Conservation (phyloP, 2,329 filamentous ascomycete species). For the Hirsutella thompsonii region DNA sequence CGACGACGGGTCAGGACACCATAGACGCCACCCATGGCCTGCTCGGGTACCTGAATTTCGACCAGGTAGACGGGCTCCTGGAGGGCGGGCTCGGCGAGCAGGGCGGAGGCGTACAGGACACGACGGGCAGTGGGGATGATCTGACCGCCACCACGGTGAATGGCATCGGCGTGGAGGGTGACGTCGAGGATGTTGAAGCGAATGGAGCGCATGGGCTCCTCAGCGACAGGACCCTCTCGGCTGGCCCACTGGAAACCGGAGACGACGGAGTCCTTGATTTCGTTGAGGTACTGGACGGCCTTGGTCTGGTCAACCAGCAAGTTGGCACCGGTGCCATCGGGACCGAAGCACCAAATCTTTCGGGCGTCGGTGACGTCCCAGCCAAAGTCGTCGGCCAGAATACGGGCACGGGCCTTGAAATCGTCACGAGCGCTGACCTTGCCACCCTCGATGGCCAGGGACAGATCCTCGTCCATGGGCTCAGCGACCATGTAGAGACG, state of each 20-base stretch:
- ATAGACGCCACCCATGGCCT: constrained; percentile 99
- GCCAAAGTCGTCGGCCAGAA: constrained; percentile 91
- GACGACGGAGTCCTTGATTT: constrained; percentile 99
- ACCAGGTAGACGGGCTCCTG: constrained; percentile 97
- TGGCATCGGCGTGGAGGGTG: constrained; percentile 97
- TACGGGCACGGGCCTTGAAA: constrained; percentile 95
- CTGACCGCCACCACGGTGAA: constrained; percentile 98
- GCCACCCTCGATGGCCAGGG: constrained; percentile 78
- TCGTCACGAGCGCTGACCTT: constrained; percentile 93
- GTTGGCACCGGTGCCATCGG: constrained; percentile 95
- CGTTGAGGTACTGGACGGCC: constrained; percentile 98
- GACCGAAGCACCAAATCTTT: constrained; percentile 99
- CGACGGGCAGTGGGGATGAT: constrained; percentile 96
- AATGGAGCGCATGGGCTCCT: constrained; percentile 94
- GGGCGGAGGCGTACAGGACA: constrained; percentile 86
- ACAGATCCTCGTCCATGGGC: constrained; percentile 85
- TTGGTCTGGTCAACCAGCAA: constrained; percentile 99
- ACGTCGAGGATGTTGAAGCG: constrained; percentile 99
- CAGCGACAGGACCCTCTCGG: constrained; percentile 90
- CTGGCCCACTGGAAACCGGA: constrained; percentile 99
- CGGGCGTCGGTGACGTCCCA: constrained; percentile 99
- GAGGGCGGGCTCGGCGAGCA: constrained; percentile 83
- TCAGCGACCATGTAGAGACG: constrained; percentile 93
- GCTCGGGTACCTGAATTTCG: constrained; percentile 97
- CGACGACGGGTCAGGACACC: constrained; percentile 93